Evolutionary conservation across 306 rosid genomes (phyloP), one percentile per base, ranked within the genome.

Genomic region (Quercus engelmannii): DNA sequence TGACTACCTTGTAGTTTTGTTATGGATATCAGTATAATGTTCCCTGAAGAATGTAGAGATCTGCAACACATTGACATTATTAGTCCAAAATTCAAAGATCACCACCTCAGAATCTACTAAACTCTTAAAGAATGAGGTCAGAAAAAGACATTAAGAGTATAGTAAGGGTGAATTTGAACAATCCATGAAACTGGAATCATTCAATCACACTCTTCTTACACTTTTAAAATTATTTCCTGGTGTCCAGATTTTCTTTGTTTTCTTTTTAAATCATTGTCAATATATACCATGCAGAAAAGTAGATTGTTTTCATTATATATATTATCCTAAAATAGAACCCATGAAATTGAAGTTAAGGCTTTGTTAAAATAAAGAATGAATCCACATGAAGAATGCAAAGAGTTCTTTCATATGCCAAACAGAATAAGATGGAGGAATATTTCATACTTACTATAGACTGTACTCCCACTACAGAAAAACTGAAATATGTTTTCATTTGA

Each of bases 1-100:
- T 55, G 61, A 57, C 69, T 55, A 76, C 65, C 76, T 71, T 65
- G 64, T 57, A 11, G 25, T 80, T 59, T 57, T 71, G 63, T 30
- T 51, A 67, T 30, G 72, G 23, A 76, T 76, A 74, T 49, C 21
- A 33, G 82, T 84, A 55, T 84, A 89, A 73, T 76, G 69, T 78
- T 67, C 82, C 64, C 81, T 79, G 62, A 83, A 71, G 78, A 79
- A 81, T 85, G 73, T 52, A 38, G 84, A 74, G 58, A 83, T 88
- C 91, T 87, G 87, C 85, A 79, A 61, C 76, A 70, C 62, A 80
- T 55, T 30, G 65, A 73, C 76, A 58, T 35, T 49, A 59, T 79
- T 68, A 76, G 65, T 55, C 56, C 63, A 57, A 4, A 61, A 20
- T 74, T 33, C 20, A 49, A 64, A 51, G 28, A 73, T 57, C 20